Conservation (phyloP, 1,139 yeast genomes). For the Scheffersomyces cryptocercus region DNA sequence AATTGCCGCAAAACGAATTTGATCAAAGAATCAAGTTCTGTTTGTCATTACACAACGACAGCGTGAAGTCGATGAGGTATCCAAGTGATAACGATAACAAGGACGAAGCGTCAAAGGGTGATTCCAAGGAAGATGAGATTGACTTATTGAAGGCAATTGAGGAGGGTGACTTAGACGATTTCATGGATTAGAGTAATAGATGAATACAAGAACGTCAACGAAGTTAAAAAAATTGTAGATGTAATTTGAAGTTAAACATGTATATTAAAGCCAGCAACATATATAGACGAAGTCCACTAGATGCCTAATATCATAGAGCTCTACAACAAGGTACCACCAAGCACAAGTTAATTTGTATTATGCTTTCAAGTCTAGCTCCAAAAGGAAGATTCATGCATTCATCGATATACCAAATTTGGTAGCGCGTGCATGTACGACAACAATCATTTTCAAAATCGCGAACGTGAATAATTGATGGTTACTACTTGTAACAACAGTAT, state of each 20-base stretch:
- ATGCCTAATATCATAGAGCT: too few species aligned
- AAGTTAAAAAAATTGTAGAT: not conserved
- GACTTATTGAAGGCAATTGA: constrained; percentile 50
- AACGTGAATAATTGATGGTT: not conserved
- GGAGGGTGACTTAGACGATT: constrained; percentile 53
- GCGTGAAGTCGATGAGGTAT: constrained; percentile 94
- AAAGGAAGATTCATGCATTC: too few species aligned
- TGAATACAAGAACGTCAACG: not conserved
- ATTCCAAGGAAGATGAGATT: constrained; percentile 41
- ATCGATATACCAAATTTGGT: too few species aligned
- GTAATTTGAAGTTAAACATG: not conserved
- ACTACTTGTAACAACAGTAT: too few species aligned
- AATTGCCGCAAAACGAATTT: constrained; percentile 82
- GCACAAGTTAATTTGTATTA: too few species aligned
- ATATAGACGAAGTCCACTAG: not conserved
- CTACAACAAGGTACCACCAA: too few species aligned
- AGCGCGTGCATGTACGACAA: not conserved
- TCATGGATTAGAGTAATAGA: constrained; percentile 36
- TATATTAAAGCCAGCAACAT: not conserved
- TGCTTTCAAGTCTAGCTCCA: too few species aligned
- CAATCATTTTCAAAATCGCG: not conserved
- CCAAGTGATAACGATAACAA: constrained; percentile 52
- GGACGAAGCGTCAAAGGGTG: constrained; percentile 23
- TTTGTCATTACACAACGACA: constrained; percentile 85
- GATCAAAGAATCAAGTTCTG: constrained; percentile 94